phyloP scores from a whole-genome alignment of 306 rosid species.

The Acacia acuminata region DNA sequence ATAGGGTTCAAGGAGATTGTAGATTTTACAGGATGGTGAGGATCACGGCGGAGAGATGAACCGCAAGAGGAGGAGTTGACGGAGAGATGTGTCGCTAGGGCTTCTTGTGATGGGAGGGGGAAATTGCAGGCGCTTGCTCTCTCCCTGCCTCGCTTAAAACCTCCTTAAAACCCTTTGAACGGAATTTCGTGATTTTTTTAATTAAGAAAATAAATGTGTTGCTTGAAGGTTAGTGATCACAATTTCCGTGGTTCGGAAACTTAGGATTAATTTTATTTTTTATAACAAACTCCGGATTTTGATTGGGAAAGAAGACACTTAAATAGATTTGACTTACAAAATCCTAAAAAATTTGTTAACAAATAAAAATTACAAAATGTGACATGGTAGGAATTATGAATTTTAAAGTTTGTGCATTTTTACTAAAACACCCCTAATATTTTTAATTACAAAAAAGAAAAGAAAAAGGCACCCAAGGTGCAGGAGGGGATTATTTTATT shows the following conservation, averaged over 20 bases:
- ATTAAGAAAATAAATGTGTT: background rate
- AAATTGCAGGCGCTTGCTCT: background rate
- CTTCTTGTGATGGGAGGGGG: background rate
- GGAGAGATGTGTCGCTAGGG: background rate
- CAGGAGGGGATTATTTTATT: no score
- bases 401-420: no score
- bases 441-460: no score
- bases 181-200: background rate
- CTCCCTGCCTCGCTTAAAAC: conserved; percentile 8
- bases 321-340: no score
- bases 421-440: no score
- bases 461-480: no score
- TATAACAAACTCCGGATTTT: no score
- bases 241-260: background rate
- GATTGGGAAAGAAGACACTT: no score
- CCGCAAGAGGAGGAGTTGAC: background rate
- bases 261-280: no score
- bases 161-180: conserved; percentile 27
- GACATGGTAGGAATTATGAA: no score
- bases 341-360: no score
- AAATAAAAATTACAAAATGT: no score
- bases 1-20: conserved; percentile 1
- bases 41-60: background rate
- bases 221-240: background rate
- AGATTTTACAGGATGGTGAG: background rate